Conservation (phyloP, 2,329 filamentous ascomycete species). For the Alternaria conjuncta region DNA sequence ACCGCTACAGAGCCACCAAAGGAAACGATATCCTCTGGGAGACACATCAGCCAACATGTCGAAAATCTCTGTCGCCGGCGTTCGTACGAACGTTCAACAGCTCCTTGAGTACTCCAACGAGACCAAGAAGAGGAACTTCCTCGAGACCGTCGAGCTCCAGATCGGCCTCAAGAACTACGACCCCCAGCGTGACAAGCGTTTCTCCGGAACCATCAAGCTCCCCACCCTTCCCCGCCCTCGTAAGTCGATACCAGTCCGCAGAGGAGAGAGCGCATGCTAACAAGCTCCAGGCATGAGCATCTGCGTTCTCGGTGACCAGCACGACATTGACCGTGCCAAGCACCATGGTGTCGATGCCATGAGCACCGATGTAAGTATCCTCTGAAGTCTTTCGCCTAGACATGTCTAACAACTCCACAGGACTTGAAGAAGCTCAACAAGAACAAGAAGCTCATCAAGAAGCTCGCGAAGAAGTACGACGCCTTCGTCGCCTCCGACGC, state of each 20-base stretch:
- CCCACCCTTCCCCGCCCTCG: conserved; percentile 81
- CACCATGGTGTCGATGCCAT: conserved; percentile 98
- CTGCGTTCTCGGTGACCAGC: conserved; percentile 87
- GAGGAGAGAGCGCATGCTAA: conserved; percentile 12
- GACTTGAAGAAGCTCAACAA: conserved; percentile 99
- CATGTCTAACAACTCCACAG: conserved; percentile 11
- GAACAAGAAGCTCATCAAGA: conserved; percentile 99
- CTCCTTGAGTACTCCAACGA: conserved; percentile 94
- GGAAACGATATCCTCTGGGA: conserved; percentile 54
- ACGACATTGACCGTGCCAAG: conserved; percentile 99
- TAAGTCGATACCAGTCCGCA: conserved; percentile 13
- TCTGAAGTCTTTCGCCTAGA: background rate
- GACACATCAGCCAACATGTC: conserved; percentile 67
- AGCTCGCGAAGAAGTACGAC: conserved; percentile 99
- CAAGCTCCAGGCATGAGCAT: conserved; percentile 31
- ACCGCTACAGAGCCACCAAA: conserved; percentile 50
- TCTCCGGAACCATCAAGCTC: conserved; percentile 98
- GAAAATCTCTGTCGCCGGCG: conserved; percentile 90
- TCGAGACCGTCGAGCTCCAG: conserved; percentile 84
- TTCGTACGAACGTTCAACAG: conserved; percentile 91
- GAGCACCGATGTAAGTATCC: conserved; percentile 72
- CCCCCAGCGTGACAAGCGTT: conserved; percentile 99
- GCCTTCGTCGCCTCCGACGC: conserved; percentile 97
- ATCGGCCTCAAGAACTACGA: conserved; percentile 62
- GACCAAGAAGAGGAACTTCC: conserved; percentile 98